These are phyloP conservation scores for Exophiala sp. DNA, from an alignment of 2,329 filamentous ascomycete species.

Conservation along the genomic window DNA sequence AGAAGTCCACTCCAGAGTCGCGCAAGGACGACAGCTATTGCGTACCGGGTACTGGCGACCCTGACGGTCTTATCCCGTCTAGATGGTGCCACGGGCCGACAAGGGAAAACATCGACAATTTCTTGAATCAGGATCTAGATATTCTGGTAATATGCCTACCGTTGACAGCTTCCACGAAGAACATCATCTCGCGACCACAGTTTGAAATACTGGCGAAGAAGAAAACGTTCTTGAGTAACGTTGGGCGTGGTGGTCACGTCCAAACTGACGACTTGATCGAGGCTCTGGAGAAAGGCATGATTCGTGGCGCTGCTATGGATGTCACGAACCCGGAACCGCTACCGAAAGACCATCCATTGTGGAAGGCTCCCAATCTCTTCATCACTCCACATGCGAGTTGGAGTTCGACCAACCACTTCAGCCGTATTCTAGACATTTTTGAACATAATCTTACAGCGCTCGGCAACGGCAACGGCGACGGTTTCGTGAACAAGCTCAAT, in stretches of 20 bases:
- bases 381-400: slow-evolving; percentile 21
- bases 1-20: slow-evolving; percentile 62
- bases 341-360: slow-evolving; percentile 15
- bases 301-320: slow-evolving; percentile 24
- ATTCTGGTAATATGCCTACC: slow-evolving; percentile 53
- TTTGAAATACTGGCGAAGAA: slow-evolving; percentile 45
- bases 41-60: slow-evolving; percentile 63
- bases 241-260: slow-evolving; percentile 37
- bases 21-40: slow-evolving; percentile 63
- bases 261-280: slow-evolving; percentile 34
- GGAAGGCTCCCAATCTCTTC: slow-evolving; percentile 21
- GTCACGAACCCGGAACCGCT: slow-evolving; percentile 24
- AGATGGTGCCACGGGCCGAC: slow-evolving; percentile 51
- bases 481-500: slow-evolving; percentile 8
- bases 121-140: slow-evolving; percentile 52
- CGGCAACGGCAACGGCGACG: not conserved
- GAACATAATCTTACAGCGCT: slow-evolving; percentile 13
- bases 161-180: slow-evolving; percentile 47
- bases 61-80: slow-evolving; percentile 46
- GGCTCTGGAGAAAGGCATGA: slow-evolving; percentile 15
- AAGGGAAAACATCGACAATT: slow-evolving; percentile 47
- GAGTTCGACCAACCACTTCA: slow-evolving; percentile 3
- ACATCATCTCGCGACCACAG: slow-evolving; percentile 41
- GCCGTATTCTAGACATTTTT: slow-evolving; percentile 7
- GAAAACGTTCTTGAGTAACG: slow-evolving; percentile 28